phyloP scores from a whole-genome alignment of 805 yeast genomes.

The Saccharomycopsis fermentans region DNA sequence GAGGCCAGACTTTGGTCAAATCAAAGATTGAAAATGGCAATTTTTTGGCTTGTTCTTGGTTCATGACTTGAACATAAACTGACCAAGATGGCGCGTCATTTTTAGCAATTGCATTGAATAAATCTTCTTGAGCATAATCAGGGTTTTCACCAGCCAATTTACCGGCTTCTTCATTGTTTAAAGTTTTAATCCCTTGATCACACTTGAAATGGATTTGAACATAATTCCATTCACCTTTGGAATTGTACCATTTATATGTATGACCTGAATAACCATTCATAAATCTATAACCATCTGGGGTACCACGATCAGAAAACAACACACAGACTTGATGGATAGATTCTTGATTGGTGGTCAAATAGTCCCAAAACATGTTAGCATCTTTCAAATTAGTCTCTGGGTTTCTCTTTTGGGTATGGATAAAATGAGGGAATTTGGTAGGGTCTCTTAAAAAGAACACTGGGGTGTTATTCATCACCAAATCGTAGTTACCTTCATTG shows the following conservation, averaged over 20 bases:
- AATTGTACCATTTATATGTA: slow-evolving; percentile 70
- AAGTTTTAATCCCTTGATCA: slow-evolving; percentile 49
- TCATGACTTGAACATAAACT: slow-evolving; percentile 76
- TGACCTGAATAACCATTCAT: slow-evolving; percentile 85
- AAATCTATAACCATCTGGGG: slow-evolving; percentile 63
- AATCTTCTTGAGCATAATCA: slow-evolving; percentile 71
- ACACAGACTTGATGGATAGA: slow-evolving; percentile 64
- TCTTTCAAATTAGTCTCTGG: slow-evolving; percentile 69
- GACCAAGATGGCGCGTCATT: slow-evolving; percentile 84
- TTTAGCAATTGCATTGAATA: slow-evolving; percentile 65
- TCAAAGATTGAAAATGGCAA: slow-evolving; percentile 79
- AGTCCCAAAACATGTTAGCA: slow-evolving; percentile 80
- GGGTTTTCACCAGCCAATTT: slow-evolving; percentile 67
- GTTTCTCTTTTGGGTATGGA: slow-evolving; percentile 74
- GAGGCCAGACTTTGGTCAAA: slow-evolving; percentile 90
- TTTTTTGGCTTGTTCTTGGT: slow-evolving; percentile 65
- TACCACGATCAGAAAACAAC: slow-evolving; percentile 73
- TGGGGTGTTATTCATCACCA: slow-evolving; percentile 69
- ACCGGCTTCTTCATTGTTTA: slow-evolving; percentile 59
- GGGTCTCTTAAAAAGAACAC: slow-evolving; percentile 80
- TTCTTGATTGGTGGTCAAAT: slow-evolving; percentile 63
- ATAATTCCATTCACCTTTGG: slow-evolving; percentile 65
- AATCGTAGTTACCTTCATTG: slow-evolving; percentile 58
- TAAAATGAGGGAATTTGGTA: slow-evolving; percentile 72
- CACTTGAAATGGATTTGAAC: slow-evolving; percentile 67